Conservation (phyloP, 306 rosid genomes). For the Cicer arietinum region DNA sequence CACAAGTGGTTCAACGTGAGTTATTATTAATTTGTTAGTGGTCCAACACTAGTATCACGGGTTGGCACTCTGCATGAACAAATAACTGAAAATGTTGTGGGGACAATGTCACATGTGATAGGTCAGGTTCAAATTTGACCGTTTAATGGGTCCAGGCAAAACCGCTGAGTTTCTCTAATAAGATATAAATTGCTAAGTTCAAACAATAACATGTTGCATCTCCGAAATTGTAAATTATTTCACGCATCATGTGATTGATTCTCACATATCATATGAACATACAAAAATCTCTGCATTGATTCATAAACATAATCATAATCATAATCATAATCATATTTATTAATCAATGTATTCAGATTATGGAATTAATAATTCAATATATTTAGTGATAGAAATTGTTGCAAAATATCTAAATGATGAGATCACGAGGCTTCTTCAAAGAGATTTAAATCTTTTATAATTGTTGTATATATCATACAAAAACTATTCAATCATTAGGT, state of each 20-base stretch:
- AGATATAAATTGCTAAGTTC: conserved; percentile 36
- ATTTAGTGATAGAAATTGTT: too few species aligned
- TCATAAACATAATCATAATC: too few species aligned
- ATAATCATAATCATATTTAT: too few species aligned
- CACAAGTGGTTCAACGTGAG: not conserved
- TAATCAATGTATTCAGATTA: too few species aligned
- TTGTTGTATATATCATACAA: too few species aligned
- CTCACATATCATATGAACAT: not conserved
- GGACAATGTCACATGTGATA: conserved; percentile 50
- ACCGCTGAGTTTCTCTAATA: conserved; percentile 39
- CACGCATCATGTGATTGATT: not conserved
- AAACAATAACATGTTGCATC: conserved; percentile 35
- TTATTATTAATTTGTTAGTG: conserved; percentile 43
- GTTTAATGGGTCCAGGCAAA: conserved; percentile 38
- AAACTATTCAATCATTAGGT: too few species aligned
- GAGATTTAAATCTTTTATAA: too few species aligned
- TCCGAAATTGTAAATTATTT: conserved; percentile 38
- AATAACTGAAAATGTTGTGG: conserved; percentile 51
- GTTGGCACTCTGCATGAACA: conserved; percentile 49
- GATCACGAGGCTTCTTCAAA: too few species aligned
- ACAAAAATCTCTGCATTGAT: not conserved
- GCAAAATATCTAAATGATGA: too few species aligned
- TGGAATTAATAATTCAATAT: too few species aligned
- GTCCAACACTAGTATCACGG: conserved; percentile 59
- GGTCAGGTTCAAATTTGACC: conserved; percentile 45